Conservation (phyloP, 148 eudicot genomes). For the Camellia granthamiana region DNA sequence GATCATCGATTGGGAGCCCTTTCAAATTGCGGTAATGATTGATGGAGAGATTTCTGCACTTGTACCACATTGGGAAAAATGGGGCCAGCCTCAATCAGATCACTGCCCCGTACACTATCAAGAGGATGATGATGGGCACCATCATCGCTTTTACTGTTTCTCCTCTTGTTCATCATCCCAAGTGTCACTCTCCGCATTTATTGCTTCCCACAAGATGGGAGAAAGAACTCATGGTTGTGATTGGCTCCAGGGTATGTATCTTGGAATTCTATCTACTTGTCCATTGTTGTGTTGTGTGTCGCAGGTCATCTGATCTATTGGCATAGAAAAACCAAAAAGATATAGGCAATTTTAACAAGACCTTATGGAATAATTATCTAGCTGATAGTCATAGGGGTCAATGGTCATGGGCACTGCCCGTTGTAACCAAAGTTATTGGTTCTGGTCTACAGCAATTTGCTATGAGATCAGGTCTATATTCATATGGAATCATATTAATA, state of each 20-base stretch:
- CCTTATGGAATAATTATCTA: not conserved
- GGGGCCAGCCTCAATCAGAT: conserved; percentile 18
- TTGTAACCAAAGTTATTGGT: not conserved
- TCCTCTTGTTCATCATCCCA: conserved; percentile 48
- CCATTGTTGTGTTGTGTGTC: not conserved
- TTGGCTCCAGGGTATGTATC: conserved; percentile 32
- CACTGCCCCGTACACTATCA: conserved; percentile 19
- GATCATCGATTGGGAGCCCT: conserved; percentile 44
- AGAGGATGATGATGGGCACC: conserved; percentile 31
- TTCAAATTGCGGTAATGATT: conserved; percentile 49
- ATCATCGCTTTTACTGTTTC: conserved; percentile 16
- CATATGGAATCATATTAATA: not conserved
- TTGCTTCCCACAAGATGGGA: conserved; percentile 12
- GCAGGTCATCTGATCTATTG: not conserved
- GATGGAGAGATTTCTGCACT: conserved; percentile 44
- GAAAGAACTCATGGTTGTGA: conserved; percentile 14
- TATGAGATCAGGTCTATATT: not conserved
- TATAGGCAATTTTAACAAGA: not conserved
- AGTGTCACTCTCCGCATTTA: conserved; percentile 26
- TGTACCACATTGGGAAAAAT: conserved; percentile 38
- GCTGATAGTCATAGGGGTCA: not conserved
- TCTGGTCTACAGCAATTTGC: not conserved
- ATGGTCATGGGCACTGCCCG: not conserved
- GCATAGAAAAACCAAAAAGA: not conserved
- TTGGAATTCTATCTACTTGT: not conserved